Conservation (phyloP, 2,329 filamentous ascomycete genomes). For the Apiospora koreana region DNA sequence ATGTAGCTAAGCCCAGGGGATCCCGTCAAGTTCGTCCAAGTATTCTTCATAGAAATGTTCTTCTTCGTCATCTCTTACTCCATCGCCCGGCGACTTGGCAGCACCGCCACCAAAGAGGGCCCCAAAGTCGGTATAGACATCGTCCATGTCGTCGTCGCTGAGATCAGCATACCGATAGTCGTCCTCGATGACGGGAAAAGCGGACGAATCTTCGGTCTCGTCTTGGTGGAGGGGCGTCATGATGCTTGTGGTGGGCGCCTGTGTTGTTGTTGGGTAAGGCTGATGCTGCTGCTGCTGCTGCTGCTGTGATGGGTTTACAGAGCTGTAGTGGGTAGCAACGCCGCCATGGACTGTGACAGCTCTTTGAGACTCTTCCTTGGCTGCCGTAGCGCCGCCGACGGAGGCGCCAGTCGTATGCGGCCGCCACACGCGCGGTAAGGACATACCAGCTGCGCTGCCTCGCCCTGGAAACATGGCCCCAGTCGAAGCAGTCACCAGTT, state of each 20-base stretch:
- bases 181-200: conserved; percentile 49
- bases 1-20: conserved; percentile 41
- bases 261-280: too few relatives aligned
- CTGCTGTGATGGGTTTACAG: neutral
- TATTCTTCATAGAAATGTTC: conserved; percentile 54
- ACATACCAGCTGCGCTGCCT: conserved; percentile 17
- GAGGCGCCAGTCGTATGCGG: conserved; percentile 27
- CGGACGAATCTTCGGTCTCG: conserved; percentile 45
- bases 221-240: conserved; percentile 26
- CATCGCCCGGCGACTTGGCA: conserved; percentile 18
- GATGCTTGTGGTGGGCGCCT: neutral
- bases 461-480: conserved; percentile 33
- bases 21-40: conserved; percentile 57
- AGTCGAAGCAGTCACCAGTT: conserved; percentile 29
- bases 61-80: conserved; percentile 27
- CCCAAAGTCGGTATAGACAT: conserved; percentile 58
- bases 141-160: conserved; percentile 46
- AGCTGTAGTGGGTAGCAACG: neutral
- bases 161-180: conserved; percentile 43
- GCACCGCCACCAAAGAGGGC: conserved; percentile 46
- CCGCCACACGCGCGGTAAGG: conserved; percentile 26
- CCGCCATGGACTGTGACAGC: neutral
- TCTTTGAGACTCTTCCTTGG: neutral
- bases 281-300: neutral
- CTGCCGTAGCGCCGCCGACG: neutral